These are phyloP conservation scores for Cutaneotrichosporon daszewskae DNA, from an alignment of 1,284 basidiomycete genomes.

Conservation along the genomic window DNA sequence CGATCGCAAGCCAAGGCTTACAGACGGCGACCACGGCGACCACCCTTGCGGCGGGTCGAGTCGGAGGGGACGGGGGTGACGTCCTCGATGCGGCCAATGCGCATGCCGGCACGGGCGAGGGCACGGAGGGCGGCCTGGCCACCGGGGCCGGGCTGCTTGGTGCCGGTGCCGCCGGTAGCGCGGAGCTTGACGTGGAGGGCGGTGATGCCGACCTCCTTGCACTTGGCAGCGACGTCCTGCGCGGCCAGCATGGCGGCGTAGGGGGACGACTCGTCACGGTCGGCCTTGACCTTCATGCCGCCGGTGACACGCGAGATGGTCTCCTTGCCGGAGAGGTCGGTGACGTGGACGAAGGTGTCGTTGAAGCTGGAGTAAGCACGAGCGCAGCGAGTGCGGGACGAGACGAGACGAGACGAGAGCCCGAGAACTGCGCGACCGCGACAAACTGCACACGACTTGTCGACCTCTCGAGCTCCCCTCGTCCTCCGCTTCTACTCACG, in stretches of 20 bases:
- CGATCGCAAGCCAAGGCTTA: slow-evolving; percentile 31
- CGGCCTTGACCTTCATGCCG: slow-evolving; percentile 99
- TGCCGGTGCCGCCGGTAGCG: slow-evolving; percentile 96
- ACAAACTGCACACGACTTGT: no score
- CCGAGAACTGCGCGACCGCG: no score
- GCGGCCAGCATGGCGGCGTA: slow-evolving; percentile 99
- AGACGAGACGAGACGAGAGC: no score
- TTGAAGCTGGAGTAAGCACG: slow-evolving; percentile 61
- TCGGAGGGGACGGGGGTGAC: slow-evolving; percentile 97
- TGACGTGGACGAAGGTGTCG: slow-evolving; percentile 99
- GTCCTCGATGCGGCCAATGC: slow-evolving; percentile 92
- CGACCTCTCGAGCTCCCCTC: no score
- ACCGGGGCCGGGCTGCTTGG: slow-evolving; percentile 98
- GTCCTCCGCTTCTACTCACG: no score
- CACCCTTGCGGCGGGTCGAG: slow-evolving; percentile 97
- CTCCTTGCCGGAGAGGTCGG: slow-evolving; percentile 98
- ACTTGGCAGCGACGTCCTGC: slow-evolving; percentile 91
- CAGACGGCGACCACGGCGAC: slow-evolving; percentile 99
- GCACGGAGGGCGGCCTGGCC: slow-evolving; percentile 97
- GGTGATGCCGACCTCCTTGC: slow-evolving; percentile 98
- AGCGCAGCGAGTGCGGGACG: no score
- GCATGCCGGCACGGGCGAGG: slow-evolving; percentile 96
- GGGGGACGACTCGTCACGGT: slow-evolving; percentile 97
- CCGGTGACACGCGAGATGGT: slow-evolving; percentile 98
- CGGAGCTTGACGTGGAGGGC: slow-evolving; percentile 84